phyloP scores from a whole-genome alignment of 31 red algal genomes.

The Porphyra umbilicalis region DNA sequence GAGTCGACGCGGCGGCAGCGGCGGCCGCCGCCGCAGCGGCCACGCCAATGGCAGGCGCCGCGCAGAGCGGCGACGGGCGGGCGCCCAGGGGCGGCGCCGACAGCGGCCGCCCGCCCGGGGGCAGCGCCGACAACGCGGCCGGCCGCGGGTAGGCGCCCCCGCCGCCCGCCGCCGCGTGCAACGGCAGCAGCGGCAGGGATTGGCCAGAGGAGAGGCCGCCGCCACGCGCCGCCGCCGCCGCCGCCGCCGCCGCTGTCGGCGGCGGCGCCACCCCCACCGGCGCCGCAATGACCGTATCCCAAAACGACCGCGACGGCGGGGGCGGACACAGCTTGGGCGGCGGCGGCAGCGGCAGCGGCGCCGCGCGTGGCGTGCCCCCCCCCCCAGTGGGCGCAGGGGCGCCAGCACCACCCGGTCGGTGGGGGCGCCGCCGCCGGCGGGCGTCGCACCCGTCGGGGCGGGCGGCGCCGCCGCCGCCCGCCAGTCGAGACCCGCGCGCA shows the following conservation, averaged over 20 bases:
- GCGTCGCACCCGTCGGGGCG: no score
- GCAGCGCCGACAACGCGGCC: no score
- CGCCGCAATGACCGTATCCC: not conserved
- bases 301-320: not conserved
- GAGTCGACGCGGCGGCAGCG: not conserved
- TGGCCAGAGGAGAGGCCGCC: no score
- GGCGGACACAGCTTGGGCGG: not conserved
- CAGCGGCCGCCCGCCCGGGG: not conserved
- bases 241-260: not conserved
- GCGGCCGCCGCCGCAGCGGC: not conserved
- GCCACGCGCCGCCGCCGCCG: no score
- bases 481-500: not conserved
- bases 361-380: not conserved
- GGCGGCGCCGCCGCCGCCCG: not conserved
- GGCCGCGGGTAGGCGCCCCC: no score
- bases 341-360: not conserved
- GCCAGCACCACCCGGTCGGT: not conserved
- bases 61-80: not conserved
- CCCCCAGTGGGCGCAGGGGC: not conserved
- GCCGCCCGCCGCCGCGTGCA: no score
- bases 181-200: no score
- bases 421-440: no score
- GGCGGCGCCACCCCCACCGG: not conserved
- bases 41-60: not conserved
- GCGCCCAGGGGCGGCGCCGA: not conserved